phyloP scores from a whole-genome alignment of 2,329 filamentous ascomycete genomes.

The Paracorniculantispora psalliotae region DNA sequence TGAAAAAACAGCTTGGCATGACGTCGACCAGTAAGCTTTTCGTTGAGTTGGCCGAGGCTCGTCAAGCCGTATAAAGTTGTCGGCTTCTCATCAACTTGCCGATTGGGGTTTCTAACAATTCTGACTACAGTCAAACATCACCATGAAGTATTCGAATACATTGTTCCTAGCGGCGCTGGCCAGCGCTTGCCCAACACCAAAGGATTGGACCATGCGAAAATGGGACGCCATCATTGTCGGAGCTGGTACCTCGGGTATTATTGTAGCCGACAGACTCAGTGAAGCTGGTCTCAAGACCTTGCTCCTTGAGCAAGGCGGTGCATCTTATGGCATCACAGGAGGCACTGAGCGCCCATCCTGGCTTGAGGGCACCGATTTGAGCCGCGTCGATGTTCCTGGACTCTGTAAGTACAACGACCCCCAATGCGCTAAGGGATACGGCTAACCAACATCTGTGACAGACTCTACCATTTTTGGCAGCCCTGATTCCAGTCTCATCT shows the following conservation, averaged over 20 bases:
- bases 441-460: constrained; percentile 11
- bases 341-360: constrained; percentile 43
- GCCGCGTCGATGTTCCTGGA: constrained; percentile 49
- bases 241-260: constrained; percentile 49
- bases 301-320: constrained; percentile 46
- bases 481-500: constrained; percentile 34
- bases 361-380: constrained; percentile 42
- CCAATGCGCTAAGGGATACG: no score
- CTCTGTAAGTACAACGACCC: constrained; percentile 29
- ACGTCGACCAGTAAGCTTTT: neutral
- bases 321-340: constrained; percentile 44
- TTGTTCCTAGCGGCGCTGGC: constrained; percentile 1
- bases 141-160: neutral
- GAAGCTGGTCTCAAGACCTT: constrained; percentile 48
- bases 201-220: constrained; percentile 15
- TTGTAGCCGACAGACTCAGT: constrained; percentile 46
- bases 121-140: neutral
- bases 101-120: neutral
- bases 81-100: neutral
- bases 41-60: neutral
- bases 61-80: constrained; percentile 1
- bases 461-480: constrained; percentile 45
- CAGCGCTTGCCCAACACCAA: constrained; percentile 9
- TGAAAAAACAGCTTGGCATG: constrained; percentile 4
- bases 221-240: constrained; percentile 38